Base-by-base conservation (phyloP, 345 rosid genomes). In the Acer campestre region DNA sequence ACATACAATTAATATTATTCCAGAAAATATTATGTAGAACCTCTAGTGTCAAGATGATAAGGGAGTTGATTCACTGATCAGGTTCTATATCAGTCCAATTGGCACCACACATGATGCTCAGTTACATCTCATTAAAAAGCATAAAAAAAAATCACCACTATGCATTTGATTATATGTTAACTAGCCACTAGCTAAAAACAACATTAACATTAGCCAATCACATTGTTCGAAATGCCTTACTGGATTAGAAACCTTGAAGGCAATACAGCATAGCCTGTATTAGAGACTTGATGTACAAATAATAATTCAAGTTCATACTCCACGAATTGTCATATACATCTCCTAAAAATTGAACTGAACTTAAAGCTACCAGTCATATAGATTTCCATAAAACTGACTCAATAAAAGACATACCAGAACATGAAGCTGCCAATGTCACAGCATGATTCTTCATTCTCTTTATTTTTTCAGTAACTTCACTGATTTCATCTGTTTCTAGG, bases 381-480 rank as follows among this genome's bases (percentile, higher is more conserved):
- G 58, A 16, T 53, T 4, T 53, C 58, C 58, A 4, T 10, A 53
- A 49, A 49, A 2, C 6, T 16, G 12, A 38, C 16, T 5, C 29
- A 10, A 16, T 18, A 72, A 44, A 53, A 70, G 75, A 77, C 81
- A 27, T 88, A 96, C 98, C 92, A 70, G 97, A 90, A 63, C 66
- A 72, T 53, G 95, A 83, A 78, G 90, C 85, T 74, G 88, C 72
- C 49, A 76, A 82, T 59, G 53, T 64, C 67, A 86, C 76, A 38
- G 89, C 93, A 76, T 70, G 67, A 74, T 85, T 88, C 83, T 86
- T 83, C 31, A 94, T 86, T 66, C 79, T 87, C 85, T 72, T 86
- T 71, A 84, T 76, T 71, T 59, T 81, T 71, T 83, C 82, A 69
- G 77, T 61, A 70, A 66, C 82, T 75, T 61, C 83, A 44, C 61